phyloP scores from a whole-genome alignment of 148 eudicot genomes.

The Euryodendron excelsum region DNA sequence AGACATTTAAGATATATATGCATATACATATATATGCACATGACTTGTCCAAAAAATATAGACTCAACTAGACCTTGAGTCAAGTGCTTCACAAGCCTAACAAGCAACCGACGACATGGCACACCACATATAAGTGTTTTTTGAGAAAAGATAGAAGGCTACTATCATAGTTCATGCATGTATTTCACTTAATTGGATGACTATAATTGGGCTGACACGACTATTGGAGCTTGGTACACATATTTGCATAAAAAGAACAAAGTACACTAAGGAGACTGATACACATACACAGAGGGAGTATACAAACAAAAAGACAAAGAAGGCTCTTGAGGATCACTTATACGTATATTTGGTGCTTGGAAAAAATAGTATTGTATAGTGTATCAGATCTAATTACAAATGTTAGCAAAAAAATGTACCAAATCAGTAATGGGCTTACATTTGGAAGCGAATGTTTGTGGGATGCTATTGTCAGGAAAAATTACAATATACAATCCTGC shows the following conservation, averaged over 20 bases:
- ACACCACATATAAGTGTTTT: neutral
- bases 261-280: neutral
- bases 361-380: conserved; percentile 16
- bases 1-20: too few relatives aligned
- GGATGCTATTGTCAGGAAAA: conserved; percentile 36
- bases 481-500: conserved; percentile 44
- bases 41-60: neutral
- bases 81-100: neutral
- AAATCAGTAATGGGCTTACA: conserved; percentile 46
- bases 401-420: conserved; percentile 4
- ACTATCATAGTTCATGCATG: neutral
- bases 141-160: neutral
- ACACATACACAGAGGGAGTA: too few relatives aligned
- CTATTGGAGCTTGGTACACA: neutral
- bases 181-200: neutral
- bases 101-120: neutral
- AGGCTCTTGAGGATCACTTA: neutral
- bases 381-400: conserved; percentile 33
- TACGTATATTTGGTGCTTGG: neutral
- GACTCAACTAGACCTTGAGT: neutral
- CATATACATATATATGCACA: too few relatives aligned
- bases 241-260: neutral
- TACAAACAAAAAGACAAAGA: neutral
- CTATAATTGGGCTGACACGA: neutral
- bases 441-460: conserved; percentile 22